Base-by-base conservation (phyloP, 306 rosid genomes). In the Cyclanthera cordifolia region DNA sequence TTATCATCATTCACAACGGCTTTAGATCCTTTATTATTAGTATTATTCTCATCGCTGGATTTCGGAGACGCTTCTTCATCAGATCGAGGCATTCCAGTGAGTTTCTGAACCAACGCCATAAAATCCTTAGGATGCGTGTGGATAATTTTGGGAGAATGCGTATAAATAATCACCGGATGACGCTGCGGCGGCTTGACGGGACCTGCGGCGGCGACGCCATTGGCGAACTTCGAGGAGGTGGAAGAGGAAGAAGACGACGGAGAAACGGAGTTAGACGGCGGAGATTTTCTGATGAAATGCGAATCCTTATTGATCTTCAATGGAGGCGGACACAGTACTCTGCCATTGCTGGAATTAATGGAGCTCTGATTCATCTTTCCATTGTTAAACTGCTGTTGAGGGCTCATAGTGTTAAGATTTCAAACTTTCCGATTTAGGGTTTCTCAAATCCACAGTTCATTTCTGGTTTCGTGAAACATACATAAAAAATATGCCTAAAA, bases 91-190 rank as follows among this genome's bases (percentile, higher is more conserved):
- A 67, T 80, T 2, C 96, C 95, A 0, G 96, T 90, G 67, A 90
- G 87, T 61, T 85, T 87, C 53, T 90, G 96, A 68, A 87, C 95
- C 80, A 90, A 66, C 4, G 86, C 77, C 95, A 87, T 90, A 58
- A 90, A 90, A 28, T 82, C 84, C n/a, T 64, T 75, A 4, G 90
- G 95, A 9, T 82, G 79, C 19, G 95, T 90, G 27, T 90, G 95
- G 17, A 90, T 90, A 5, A 87, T 13, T n/a, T 81, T 83, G 0
- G 96, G 96, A 5, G 95, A 85, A 78, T 90, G 96, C 4, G 96
- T 87, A 73, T 90, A 90, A 24, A 90, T 90, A 11, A 90, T 90
- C 2, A 90, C 88, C 0, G 95, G 96, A 0, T 82, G 90, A 0
- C 90, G 89, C 14, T 79, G 85, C 0, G 70, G 80, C 2, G 83